A percentile compares a stretch with the other conserved stretches of the same genome.
Evolutionary conservation across 108 stramenopile species (phyloP).

Genomic region (Skeletonema potamos): DNA sequence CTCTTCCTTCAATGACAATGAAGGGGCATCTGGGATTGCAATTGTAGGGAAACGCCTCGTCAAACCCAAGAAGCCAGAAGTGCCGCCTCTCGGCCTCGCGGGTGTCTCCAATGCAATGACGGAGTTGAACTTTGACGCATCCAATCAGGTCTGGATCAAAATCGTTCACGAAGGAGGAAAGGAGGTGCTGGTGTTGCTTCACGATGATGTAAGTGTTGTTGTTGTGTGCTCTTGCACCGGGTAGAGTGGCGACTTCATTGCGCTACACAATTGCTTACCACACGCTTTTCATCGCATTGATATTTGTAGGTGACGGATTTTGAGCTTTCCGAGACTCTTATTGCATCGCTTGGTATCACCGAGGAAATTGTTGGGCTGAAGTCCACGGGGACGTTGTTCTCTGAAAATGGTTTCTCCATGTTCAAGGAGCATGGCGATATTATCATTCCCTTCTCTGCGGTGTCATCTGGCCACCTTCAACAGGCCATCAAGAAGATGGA

Average conservation of each 20-base stretch:
- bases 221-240: not conserved
- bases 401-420: slow-evolving; percentile 4
- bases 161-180: slow-evolving; percentile 29
- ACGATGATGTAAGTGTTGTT: slow-evolving; percentile 12
- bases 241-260: not conserved
- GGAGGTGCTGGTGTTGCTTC: slow-evolving; percentile 24
- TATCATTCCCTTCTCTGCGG: slow-evolving; percentile 28
- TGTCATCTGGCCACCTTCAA: slow-evolving; percentile 22
- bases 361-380: slow-evolving; percentile 39
- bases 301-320: slow-evolving; percentile 4
- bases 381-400: not conserved
- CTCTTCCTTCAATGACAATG: not conserved
- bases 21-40: not conserved
- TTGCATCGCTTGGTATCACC: slow-evolving; percentile 16
- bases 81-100: not conserved
- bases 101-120: not conserved
- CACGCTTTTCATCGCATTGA: not conserved
- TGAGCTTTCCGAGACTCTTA: slow-evolving; percentile 30
- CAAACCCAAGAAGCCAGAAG: not conserved
- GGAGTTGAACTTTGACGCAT: slow-evolving; percentile 1
- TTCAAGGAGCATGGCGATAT: slow-evolving; percentile 32
- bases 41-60: not conserved
- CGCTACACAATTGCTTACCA: not conserved
- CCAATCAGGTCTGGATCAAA: slow-evolving; percentile 14
- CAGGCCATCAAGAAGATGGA: slow-evolving; percentile 13